Conservation (phyloP, 768 basidiomycete genomes). For the Calvatia gigantea region DNA sequence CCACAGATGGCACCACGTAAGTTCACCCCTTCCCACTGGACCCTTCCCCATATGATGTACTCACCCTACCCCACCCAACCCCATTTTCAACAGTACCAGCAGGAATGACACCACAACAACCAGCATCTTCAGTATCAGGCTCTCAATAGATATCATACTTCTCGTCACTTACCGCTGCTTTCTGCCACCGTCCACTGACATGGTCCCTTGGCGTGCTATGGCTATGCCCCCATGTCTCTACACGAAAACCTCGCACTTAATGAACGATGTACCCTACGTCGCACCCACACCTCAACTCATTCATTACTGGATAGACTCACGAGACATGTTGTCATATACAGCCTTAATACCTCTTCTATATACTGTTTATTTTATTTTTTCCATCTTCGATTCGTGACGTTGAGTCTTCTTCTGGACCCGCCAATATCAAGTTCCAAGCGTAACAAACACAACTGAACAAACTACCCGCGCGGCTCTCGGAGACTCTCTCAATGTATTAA, state of each 20-base stretch:
- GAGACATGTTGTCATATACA: conserved; percentile 10
- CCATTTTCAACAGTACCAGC: conserved; percentile 57
- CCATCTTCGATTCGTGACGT: not conserved
- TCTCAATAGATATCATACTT: conserved; percentile 46
- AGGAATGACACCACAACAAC: conserved; percentile 48
- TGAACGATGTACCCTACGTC: conserved; percentile 4
- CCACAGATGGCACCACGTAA: conserved; percentile 77
- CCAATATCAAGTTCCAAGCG: not conserved
- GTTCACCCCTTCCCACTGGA: conserved; percentile 27
- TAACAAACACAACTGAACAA: too few species aligned
- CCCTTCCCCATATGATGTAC: conserved; percentile 15
- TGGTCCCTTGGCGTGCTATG: not conserved
- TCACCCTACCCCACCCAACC: not conserved
- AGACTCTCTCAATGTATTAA: too few species aligned
- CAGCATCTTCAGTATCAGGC: conserved; percentile 30
- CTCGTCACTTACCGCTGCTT: conserved; percentile 13
- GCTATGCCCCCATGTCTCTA: not conserved
- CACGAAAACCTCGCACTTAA: not conserved
- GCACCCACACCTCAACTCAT: conserved; percentile 4
- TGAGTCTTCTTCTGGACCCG: not conserved
- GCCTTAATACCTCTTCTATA: conserved; percentile 15
- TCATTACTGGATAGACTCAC: conserved; percentile 9
- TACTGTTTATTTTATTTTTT: conserved; percentile 13
- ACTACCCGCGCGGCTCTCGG: too few species aligned
- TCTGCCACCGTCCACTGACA: not conserved